Conservation (phyloP, 768 basidiomycete genomes). For the Lactifluus pinguis region DNA sequence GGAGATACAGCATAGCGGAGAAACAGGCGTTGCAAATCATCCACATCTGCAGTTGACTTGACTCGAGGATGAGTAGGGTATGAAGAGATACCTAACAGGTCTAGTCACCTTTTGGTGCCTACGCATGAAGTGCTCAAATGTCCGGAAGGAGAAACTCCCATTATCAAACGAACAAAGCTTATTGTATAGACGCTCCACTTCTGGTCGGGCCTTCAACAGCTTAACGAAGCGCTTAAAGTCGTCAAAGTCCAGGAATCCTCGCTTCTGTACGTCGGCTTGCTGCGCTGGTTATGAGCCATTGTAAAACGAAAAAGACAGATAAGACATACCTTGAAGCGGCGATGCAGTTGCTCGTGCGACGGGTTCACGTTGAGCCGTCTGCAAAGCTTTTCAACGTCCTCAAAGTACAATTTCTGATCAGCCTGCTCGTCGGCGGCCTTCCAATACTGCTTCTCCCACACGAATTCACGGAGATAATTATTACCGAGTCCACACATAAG, state of each 20-base stretch:
- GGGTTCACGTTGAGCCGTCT: conserved; percentile 59
- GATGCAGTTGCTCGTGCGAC: conserved; percentile 41
- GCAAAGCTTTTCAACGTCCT: conserved; percentile 65
- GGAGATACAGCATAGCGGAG: conserved; percentile 28
- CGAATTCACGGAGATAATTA: conserved; percentile 49
- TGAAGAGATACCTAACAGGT: conserved; percentile 30
- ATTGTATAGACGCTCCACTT: conserved; percentile 60
- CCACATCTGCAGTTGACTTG: conserved; percentile 26
- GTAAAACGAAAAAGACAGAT: neutral
- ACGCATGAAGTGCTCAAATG: conserved; percentile 45
- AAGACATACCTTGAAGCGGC: conserved; percentile 46
- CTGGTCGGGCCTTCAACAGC: conserved; percentile 74
- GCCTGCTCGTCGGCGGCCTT: conserved; percentile 55
- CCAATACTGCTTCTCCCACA: conserved; percentile 84
- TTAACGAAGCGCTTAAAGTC: conserved; percentile 81
- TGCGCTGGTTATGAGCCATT: conserved; percentile 23
- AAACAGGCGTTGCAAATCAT: conserved; percentile 32
- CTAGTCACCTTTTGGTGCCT: conserved; percentile 40
- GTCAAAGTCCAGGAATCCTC: conserved; percentile 60
- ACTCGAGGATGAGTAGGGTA: conserved; percentile 1
- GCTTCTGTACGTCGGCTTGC: conserved; percentile 52
- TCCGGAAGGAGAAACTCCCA: conserved; percentile 30
- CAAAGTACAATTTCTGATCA: conserved; percentile 57
- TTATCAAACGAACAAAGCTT: conserved; percentile 27
- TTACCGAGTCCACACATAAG: conserved; percentile 62